Evolutionary conservation across 2,329 filamentous ascomycete genomes (phyloP).

Genomic region (Penicillium vulpinum): DNA sequence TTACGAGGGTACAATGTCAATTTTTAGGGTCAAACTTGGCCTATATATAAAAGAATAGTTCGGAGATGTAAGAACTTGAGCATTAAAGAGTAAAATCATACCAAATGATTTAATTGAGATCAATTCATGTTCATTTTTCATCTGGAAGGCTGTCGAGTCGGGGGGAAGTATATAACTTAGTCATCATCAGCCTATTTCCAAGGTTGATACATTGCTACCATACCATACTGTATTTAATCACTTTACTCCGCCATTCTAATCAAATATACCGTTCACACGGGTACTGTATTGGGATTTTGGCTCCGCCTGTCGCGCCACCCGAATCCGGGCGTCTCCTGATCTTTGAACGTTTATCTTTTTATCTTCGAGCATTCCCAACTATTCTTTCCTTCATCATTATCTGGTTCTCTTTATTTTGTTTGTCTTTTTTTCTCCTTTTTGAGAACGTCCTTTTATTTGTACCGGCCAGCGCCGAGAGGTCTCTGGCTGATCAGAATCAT

Average conservation of each 20-base stretch:
- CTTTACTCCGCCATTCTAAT: accelerated
- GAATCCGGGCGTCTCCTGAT: slow-evolving; percentile 14
- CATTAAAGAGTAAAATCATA: accelerated
- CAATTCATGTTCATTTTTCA: background rate
- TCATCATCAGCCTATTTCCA: background rate
- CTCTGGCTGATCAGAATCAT: background rate
- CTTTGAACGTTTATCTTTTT: slow-evolving; percentile 8
- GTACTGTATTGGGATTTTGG: background rate
- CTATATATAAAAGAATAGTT: background rate
- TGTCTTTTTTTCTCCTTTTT: background rate
- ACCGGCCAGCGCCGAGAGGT: background rate
- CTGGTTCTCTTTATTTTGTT: background rate
- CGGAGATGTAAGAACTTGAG: background rate
- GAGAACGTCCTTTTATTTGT: too few relatives aligned
- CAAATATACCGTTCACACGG: background rate
- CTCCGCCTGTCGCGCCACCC: slow-evolving; percentile 13
- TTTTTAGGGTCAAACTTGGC: background rate
- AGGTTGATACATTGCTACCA: too few relatives aligned
- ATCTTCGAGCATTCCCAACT: slow-evolving; percentile 1
- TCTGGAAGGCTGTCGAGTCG: too few relatives aligned
- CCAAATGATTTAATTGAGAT: background rate
- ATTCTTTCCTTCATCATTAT: slow-evolving; percentile 7
- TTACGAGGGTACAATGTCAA: background rate
- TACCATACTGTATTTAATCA: background rate
- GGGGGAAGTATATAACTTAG: slow-evolving; percentile 1